phyloP scores from a whole-genome alignment of 139 green algal genomes.

The Chloropicon primus region DNA sequence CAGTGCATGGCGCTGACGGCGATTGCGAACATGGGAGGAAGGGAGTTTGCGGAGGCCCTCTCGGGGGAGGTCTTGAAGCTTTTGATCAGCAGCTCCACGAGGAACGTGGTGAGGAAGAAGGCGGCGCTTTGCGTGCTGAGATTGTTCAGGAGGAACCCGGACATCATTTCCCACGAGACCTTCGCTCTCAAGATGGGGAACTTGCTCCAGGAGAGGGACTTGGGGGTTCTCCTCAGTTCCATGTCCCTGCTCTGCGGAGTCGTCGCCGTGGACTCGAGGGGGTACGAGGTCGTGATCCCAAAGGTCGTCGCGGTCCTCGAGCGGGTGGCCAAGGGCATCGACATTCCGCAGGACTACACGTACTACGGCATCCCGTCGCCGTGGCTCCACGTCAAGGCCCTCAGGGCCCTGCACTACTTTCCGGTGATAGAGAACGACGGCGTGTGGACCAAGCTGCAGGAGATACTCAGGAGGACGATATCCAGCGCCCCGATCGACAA shows the following conservation, averaged over 20 bases:
- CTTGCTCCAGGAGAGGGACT: constrained; percentile 82
- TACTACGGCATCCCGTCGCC: constrained; percentile 96
- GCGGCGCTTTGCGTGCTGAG: constrained; percentile 86
- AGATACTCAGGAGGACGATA: constrained; percentile 2
- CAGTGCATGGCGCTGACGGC: constrained; percentile 88
- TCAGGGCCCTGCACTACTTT: constrained; percentile 92
- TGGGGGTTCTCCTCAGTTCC: constrained; percentile 69
- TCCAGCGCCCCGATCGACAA: constrained; percentile 7
- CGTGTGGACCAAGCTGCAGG: constrained; percentile 32
- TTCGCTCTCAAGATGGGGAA: constrained; percentile 32
- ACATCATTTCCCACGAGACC: constrained; percentile 45
- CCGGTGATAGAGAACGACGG: constrained; percentile 57
- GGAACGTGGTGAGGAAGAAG: constrained; percentile 90
- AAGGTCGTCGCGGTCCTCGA: constrained; percentile 72
- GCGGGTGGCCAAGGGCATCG: constrained; percentile 43
- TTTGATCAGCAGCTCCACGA: constrained; percentile 44
- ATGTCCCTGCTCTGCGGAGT: constrained; percentile 77
- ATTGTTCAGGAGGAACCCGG: constrained; percentile 76
- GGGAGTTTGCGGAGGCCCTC: constrained; percentile 89
- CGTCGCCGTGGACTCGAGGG: constrained; percentile 24
- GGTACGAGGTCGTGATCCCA: constrained; percentile 66
- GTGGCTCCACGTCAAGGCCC: constrained; percentile 88
- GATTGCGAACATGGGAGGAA: constrained; percentile 78
- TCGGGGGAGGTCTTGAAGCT: constrained; percentile 80
- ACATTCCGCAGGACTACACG: constrained; percentile 86